Evolutionary conservation across 768 basidiomycete species (phyloP).

Genomic region (Mycena olivaceomarginata): DNA sequence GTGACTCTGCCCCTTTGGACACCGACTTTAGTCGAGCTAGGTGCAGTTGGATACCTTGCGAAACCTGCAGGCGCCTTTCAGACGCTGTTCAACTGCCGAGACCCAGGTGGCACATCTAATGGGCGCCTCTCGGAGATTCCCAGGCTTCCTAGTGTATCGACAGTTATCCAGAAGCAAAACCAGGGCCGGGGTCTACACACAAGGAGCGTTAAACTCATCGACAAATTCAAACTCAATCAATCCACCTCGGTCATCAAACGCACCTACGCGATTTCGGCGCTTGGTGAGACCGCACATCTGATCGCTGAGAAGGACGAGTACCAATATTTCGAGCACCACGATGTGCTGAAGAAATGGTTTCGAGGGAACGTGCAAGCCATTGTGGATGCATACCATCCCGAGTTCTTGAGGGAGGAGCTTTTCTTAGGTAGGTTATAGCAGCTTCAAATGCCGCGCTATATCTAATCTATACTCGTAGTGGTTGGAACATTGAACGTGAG

Average conservation of each 20-base stretch:
- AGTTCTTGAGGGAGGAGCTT: conserved; percentile 59
- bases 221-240: not conserved
- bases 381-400: conserved; percentile 56
- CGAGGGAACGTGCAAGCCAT: conserved; percentile 67
- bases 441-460: not conserved
- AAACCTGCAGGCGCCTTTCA: conserved; percentile 69
- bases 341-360: conserved; percentile 69
- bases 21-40: conserved; percentile 65
- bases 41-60: conserved; percentile 73
- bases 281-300: conserved; percentile 64
- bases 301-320: conserved; percentile 66
- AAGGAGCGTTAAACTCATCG: not conserved
- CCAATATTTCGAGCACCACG: conserved; percentile 65
- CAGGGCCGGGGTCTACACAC: not conserved
- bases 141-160: not conserved
- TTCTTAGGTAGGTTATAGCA: conserved; percentile 49
- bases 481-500: conserved; percentile 70
- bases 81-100: conserved; percentile 68
- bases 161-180: not conserved
- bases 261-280: conserved; percentile 16
- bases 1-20: conserved; percentile 70
- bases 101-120: conserved; percentile 55
- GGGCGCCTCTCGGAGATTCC: conserved; percentile 22
- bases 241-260: conserved; percentile 50
- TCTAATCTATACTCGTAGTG: conserved; percentile 52